Evolutionary conservation across 2,329 filamentous ascomycete species (phyloP).

Genomic region (Ascochyta viciae-villosae): DNA sequence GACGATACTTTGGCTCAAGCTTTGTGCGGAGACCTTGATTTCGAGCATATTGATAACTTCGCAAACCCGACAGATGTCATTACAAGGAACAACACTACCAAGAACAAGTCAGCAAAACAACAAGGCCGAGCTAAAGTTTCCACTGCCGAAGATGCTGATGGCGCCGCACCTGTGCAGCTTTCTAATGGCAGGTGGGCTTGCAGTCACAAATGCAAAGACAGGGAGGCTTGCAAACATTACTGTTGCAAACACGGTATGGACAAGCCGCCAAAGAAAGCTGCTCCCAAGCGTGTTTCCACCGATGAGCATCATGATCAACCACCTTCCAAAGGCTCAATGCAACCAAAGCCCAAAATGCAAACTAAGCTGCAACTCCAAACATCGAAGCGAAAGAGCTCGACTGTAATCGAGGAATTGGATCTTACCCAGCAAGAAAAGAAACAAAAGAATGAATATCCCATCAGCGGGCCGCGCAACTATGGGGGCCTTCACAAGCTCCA

Average conservation of each 20-base stretch:
- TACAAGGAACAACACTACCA: conserved; percentile 29
- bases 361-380: conserved; percentile 37
- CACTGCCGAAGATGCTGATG: conserved; percentile 12
- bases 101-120: conserved; percentile 20
- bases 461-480: conserved; percentile 27
- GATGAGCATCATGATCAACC: conserved; percentile 12
- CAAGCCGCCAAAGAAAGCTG: conserved; percentile 61
- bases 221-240: conserved; percentile 69
- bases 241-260: conserved; percentile 77
- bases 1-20: conserved; percentile 61
- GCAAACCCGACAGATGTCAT: conserved; percentile 36
- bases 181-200: conserved; percentile 77
- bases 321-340: background rate
- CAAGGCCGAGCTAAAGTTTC: conserved; percentile 9
- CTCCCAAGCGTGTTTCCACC: conserved; percentile 31
- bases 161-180: conserved; percentile 59
- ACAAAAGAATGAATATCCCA: conserved; percentile 25
- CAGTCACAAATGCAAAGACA: conserved; percentile 73
- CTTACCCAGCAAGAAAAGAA: conserved; percentile 43
- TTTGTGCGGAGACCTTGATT: conserved; percentile 51
- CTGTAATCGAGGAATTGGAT: conserved; percentile 39
- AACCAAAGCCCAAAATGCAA: conserved; percentile 30
- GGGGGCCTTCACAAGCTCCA: conserved; percentile 36
- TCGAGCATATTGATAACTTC: conserved; percentile 62
- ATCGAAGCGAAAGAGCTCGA: conserved; percentile 35